Conservation (phyloP, 1,139 yeast genomes). For the Groenewaldozyma auringiensis region DNA sequence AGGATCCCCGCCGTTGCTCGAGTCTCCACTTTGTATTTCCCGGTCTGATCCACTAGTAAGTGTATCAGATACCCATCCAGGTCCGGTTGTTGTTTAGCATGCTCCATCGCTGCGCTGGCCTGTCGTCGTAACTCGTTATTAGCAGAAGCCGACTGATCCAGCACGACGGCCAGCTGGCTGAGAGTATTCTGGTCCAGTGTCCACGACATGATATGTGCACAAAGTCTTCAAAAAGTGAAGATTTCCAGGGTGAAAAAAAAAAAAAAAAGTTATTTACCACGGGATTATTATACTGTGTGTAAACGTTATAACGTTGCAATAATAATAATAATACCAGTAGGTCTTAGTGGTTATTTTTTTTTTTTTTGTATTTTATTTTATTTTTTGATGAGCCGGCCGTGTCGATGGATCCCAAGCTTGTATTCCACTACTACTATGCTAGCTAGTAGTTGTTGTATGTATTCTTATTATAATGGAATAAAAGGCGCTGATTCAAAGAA, state of each 20-base stretch:
- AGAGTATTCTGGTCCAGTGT: constrained; percentile 54
- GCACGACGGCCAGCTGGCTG: constrained; percentile 53
- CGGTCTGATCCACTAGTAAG: constrained; percentile 51
- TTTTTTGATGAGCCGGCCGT: too few relatives aligned
- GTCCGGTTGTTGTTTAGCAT: constrained; percentile 64
- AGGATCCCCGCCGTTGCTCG: constrained; percentile 87
- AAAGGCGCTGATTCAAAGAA: too few relatives aligned
- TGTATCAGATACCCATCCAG: constrained; percentile 70
- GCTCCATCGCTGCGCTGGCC: constrained; percentile 54
- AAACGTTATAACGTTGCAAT: neutral
- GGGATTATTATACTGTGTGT: neutral
- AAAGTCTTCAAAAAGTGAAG: constrained; percentile 1
- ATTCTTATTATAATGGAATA: too few relatives aligned
- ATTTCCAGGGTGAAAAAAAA: constrained; percentile 5
- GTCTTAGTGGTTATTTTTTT: too few relatives aligned
- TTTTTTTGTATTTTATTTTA: too few relatives aligned
- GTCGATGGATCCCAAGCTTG: too few relatives aligned
- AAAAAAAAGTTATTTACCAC: constrained; percentile 2
- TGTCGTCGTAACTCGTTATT: constrained; percentile 46
- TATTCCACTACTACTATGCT: too few relatives aligned
- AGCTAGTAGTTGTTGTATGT: too few relatives aligned
- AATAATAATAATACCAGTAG: neutral
- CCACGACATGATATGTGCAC: constrained; percentile 37
- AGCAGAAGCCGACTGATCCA: constrained; percentile 60
- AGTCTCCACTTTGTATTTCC: constrained; percentile 43